Percentiles rank a stretch among this genome's conserved stretches.
Evolutionary conservation across 805 yeast genomes (phyloP).

Genomic region (Saturnispora gosingensis): DNA sequence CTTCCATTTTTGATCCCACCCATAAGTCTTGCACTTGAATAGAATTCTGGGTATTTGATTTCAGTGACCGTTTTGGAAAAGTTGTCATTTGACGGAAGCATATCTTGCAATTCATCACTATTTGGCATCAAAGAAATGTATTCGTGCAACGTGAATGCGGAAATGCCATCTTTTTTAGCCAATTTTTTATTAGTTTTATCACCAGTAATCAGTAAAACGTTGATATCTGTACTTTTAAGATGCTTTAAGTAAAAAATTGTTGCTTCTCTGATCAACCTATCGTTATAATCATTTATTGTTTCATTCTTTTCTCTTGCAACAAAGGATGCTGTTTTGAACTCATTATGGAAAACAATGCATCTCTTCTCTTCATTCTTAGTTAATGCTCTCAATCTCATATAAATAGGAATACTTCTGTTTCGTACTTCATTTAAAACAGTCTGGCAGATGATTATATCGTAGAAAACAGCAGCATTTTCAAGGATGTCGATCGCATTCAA

Average conservation of each 20-base stretch:
- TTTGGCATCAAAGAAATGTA: conserved; percentile 66
- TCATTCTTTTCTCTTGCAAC: conserved; percentile 56
- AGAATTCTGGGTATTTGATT: conserved; percentile 65
- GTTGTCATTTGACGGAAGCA: conserved; percentile 51
- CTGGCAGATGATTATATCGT: conserved; percentile 91
- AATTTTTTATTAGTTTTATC: conserved; percentile 58
- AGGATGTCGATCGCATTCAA: conserved; percentile 82
- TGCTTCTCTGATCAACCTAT: conserved; percentile 74
- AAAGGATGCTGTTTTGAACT: conserved; percentile 67
- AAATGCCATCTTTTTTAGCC: conserved; percentile 45
- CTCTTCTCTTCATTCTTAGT: conserved; percentile 72
- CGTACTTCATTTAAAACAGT: conserved; percentile 90
- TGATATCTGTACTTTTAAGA: conserved; percentile 36
- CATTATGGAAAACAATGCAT: conserved; percentile 88
- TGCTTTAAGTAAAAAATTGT: conserved; percentile 68
- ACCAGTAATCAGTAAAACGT: conserved; percentile 59
- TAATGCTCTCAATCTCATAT: conserved; percentile 70
- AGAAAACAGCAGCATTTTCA: conserved; percentile 67
- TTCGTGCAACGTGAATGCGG: conserved; percentile 50
- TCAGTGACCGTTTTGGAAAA: conserved; percentile 36
- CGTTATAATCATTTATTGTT: conserved; percentile 81
- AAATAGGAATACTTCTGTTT: conserved; percentile 79
- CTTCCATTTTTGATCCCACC: conserved; percentile 89
- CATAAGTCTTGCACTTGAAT: conserved; percentile 69
- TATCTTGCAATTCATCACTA: conserved; percentile 65